Conservation (phyloP, 2,329 filamentous ascomycete genomes). For the Exophiala viscosa region DNA sequence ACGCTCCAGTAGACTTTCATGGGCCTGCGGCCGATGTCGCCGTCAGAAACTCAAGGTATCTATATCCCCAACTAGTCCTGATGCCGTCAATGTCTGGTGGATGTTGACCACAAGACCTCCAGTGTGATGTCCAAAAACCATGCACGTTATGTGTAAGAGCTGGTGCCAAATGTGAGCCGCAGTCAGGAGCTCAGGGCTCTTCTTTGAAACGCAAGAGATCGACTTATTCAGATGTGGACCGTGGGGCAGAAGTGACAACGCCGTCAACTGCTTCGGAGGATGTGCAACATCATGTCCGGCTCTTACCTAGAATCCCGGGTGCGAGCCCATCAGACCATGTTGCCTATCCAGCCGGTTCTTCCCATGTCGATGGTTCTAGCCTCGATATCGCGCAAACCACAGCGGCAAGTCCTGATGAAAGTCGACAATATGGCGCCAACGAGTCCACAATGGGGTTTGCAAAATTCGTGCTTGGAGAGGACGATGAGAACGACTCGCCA, state of each 20-base stretch:
- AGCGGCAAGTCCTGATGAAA: slow-evolving; percentile 10
- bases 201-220: slow-evolving; percentile 11
- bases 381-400: not conserved
- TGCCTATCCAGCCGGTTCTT: not conserved
- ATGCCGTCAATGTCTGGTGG: too few species aligned
- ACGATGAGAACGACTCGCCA: slow-evolving; percentile 8
- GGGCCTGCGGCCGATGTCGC: slow-evolving; percentile 10
- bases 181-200: not conserved
- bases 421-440: slow-evolving; percentile 11
- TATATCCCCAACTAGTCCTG: too few species aligned
- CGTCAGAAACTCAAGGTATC: slow-evolving; percentile 11
- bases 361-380: not conserved
- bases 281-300: not conserved
- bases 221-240: not conserved
- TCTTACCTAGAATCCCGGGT: not conserved
- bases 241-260: not conserved
- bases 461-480: slow-evolving; percentile 12
- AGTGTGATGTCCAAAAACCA: slow-evolving; percentile 16
- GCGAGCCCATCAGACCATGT: not conserved
- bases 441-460: slow-evolving; percentile 15
- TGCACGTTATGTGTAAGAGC: slow-evolving; percentile 13
- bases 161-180: slow-evolving; percentile 10
- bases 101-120: not conserved
- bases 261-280: not conserved
- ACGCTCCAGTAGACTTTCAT: slow-evolving; percentile 5